Evolutionary conservation across 2,329 filamentous ascomycete genomes (phyloP).

Genomic region (Rutstroemia sp.): DNA sequence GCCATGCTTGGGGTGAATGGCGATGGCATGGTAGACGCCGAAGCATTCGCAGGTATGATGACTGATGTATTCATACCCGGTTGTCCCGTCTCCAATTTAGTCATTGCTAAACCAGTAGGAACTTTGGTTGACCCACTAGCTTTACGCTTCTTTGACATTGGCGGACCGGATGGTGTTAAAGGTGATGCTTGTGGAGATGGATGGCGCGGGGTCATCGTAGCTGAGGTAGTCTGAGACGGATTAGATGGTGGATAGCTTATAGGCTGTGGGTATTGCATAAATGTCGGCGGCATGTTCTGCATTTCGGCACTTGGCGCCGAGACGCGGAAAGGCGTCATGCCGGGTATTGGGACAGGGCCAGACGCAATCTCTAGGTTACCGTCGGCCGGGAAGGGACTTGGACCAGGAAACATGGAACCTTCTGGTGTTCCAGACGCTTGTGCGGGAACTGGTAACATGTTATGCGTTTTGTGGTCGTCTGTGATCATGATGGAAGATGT

Average conservation of each 20-base stretch:
- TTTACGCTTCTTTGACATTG: slow-evolving; percentile 74
- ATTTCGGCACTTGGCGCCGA: slow-evolving; percentile 59
- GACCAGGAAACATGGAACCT: slow-evolving; percentile 33
- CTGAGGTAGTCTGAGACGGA: slow-evolving; percentile 33
- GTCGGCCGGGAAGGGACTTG: slow-evolving; percentile 34
- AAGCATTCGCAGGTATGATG: slow-evolving; percentile 25
- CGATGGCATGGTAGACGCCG: slow-evolving; percentile 38
- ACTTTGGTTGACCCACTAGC: slow-evolving; percentile 62
- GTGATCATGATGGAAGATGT: slow-evolving; percentile 93
- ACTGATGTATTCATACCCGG: slow-evolving; percentile 29
- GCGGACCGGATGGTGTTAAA: slow-evolving; percentile 55
- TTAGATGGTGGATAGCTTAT: slow-evolving; percentile 29
- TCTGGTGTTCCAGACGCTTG: slow-evolving; percentile 27
- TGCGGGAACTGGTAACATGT: slow-evolving; percentile 32
- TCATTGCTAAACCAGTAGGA: slow-evolving; percentile 73
- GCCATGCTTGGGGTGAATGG: slow-evolving; percentile 44
- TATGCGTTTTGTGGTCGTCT: slow-evolving; percentile 90
- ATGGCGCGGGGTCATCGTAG: slow-evolving; percentile 48
- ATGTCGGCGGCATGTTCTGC: slow-evolving; percentile 47
- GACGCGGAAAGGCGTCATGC: slow-evolving; percentile 42
- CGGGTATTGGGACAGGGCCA: slow-evolving; percentile 13
- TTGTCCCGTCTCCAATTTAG: slow-evolving; percentile 58
- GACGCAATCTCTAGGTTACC: slow-evolving; percentile 21
- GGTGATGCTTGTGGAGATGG: slow-evolving; percentile 68
- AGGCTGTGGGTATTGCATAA: slow-evolving; percentile 25